Evolutionary conservation across 495 filamentous ascomycete genomes (phyloP).

Genomic region (Daldinia concentrica): DNA sequence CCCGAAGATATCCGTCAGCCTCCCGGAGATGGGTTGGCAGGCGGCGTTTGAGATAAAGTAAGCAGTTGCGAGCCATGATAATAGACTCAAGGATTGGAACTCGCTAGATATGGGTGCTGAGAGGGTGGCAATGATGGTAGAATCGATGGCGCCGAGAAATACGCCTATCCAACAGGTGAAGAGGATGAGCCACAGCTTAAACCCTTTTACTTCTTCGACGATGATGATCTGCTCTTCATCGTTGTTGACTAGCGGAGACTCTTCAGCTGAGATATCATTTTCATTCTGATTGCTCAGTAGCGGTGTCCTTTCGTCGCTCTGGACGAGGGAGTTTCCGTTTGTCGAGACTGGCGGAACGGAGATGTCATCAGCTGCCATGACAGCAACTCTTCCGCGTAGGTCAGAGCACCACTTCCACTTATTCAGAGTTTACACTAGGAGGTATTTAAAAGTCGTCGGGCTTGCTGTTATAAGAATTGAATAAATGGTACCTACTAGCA

Average conservation of each 20-base stretch:
- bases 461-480: not conserved
- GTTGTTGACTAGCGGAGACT: constrained; percentile 12
- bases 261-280: not conserved
- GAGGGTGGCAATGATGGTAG: constrained; percentile 86
- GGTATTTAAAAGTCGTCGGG: not conserved
- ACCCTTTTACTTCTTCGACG: constrained; percentile 55
- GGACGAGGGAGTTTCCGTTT: constrained; percentile 4
- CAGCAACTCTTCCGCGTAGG: constrained; percentile 1
- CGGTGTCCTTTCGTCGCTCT: constrained; percentile 38
- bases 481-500: not conserved
- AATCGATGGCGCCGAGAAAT: constrained; percentile 84
- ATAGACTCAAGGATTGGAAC: constrained; percentile 81
- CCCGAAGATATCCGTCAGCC: constrained; percentile 88
- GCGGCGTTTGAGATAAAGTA: constrained; percentile 93
- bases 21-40: constrained; percentile 83
- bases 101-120: constrained; percentile 85
- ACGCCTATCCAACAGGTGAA: constrained; percentile 76
- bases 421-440: no score
- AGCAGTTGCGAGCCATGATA: constrained; percentile 90
- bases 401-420: not conserved
- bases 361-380: constrained; percentile 30
- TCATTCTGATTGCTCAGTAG: constrained; percentile 34
- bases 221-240: constrained; percentile 47
- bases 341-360: constrained; percentile 1
- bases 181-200: constrained; percentile 61